These are phyloP conservation scores for Hygrophorus pudorinus DNA, from an alignment of 768 basidiomycete species.

Conservation along the genomic window DNA sequence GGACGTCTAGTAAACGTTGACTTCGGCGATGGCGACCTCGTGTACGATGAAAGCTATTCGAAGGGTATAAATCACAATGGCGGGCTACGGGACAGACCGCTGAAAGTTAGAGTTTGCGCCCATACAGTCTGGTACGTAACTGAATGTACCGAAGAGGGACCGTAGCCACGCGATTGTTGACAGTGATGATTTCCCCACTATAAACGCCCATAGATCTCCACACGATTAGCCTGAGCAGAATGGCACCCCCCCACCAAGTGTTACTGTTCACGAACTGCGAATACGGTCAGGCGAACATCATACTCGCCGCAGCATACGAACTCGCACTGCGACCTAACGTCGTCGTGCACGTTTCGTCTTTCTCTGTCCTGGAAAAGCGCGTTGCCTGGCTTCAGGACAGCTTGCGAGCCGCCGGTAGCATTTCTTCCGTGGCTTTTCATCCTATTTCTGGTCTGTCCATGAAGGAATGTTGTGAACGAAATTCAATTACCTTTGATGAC, in stretches of 20 bases:
- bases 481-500: neutral
- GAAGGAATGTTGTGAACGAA: neutral
- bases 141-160: no score
- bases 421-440: neutral
- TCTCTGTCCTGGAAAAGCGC: conserved; percentile 4
- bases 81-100: no score
- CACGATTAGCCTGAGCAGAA: neutral
- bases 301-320: conserved; percentile 5
- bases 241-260: neutral
- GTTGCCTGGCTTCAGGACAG: conserved; percentile 2
- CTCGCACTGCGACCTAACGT: neutral
- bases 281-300: conserved; percentile 8
- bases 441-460: neutral
- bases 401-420: neutral
- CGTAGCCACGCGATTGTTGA: no score
- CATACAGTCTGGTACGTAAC: no score
- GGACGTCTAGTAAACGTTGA: no score
- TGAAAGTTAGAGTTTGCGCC: no score
- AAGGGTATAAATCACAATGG: no score
- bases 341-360: conserved; percentile 4
- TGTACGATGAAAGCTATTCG: no score
- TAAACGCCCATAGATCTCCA: no score
- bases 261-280: conserved; percentile 6
- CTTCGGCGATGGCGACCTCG: no score
- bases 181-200: no score